phyloP scores from a whole-genome alignment of 192 early-diverging fungal species.

The Coemansia sp. region DNA sequence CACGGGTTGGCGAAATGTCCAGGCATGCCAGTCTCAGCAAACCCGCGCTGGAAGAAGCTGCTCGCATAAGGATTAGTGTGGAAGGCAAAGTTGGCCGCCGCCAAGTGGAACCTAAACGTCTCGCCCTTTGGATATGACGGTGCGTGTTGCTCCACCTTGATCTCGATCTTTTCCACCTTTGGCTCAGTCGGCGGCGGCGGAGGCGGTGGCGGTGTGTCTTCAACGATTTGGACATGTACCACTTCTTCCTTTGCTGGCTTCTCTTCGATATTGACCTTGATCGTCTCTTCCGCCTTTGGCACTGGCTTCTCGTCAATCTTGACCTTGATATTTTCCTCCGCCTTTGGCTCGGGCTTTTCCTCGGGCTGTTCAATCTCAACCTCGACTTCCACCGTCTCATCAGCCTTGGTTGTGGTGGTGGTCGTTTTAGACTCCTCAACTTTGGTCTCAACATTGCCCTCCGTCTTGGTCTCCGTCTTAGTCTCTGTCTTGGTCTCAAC shows the following conservation, averaged over 20 bases:
- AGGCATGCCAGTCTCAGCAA: slow-evolving; percentile 43
- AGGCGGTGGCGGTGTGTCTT: background rate
- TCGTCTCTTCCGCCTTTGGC: slow-evolving; percentile 4
- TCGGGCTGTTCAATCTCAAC: slow-evolving; percentile 1
- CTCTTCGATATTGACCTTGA: slow-evolving; percentile 7
- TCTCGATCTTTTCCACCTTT: slow-evolving; percentile 8
- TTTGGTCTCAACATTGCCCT: slow-evolving; percentile 11
- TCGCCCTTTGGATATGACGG: slow-evolving; percentile 9
- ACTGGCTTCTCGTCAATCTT: slow-evolving; percentile 2
- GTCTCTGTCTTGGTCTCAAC: slow-evolving; percentile 12
- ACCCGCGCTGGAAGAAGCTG: slow-evolving; percentile 47
- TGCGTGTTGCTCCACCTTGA: background rate
- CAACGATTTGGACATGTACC: slow-evolving; percentile 28
- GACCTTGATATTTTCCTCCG: slow-evolving; percentile 4
- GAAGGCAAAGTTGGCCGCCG: slow-evolving; percentile 40
- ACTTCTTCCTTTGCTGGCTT: slow-evolving; percentile 18
- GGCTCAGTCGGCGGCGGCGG: background rate
- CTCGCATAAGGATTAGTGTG: slow-evolving; percentile 40
- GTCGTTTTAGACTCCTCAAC: slow-evolving; percentile 15
- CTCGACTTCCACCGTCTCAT: slow-evolving; percentile 2
- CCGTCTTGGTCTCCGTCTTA: slow-evolving; percentile 6
- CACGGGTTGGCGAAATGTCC: slow-evolving; percentile 31
- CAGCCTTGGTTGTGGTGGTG: slow-evolving; percentile 5
- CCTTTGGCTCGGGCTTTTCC: background rate
- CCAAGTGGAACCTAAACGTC: slow-evolving; percentile 33